phyloP scores from a whole-genome alignment of 495 filamentous ascomycete species.

The Trichoderma asperelloides region DNA sequence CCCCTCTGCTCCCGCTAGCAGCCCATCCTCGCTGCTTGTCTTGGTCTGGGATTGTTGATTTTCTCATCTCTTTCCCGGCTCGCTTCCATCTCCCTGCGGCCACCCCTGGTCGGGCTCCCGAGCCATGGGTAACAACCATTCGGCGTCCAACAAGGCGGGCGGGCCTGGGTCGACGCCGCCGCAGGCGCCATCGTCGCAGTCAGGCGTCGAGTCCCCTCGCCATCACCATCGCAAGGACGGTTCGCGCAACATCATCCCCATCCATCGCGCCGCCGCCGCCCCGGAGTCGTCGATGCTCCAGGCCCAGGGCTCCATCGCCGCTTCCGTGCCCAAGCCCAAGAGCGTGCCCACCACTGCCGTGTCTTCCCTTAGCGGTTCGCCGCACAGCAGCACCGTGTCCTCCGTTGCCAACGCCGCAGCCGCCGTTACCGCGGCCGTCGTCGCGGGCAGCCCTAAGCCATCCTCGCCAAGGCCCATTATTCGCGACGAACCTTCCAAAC shows the following conservation, averaged over 20 bases:
- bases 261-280: conserved; percentile 32
- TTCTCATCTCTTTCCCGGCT: conserved; percentile 11
- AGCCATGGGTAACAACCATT: conserved; percentile 37
- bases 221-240: conserved; percentile 18
- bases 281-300: conserved; percentile 46
- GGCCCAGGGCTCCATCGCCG: conserved; percentile 38
- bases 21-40: background rate
- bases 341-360: conserved; percentile 26
- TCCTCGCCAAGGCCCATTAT: conserved; percentile 12
- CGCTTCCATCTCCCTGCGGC: conserved; percentile 12
- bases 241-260: conserved; percentile 12
- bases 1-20: conserved; percentile 4
- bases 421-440: conserved; percentile 11
- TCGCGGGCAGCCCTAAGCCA: background rate
- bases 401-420: conserved; percentile 13
- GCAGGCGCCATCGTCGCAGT: conserved; percentile 11
- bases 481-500: conserved; percentile 33
- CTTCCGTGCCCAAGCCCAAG: conserved; percentile 27
- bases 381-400: conserved; percentile 22
- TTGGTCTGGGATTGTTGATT: background rate
- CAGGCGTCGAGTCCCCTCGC: conserved; percentile 4
- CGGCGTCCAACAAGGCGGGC: conserved; percentile 25
- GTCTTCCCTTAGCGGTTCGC: conserved; percentile 30
- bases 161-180: conserved; percentile 20
- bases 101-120: conserved; percentile 13